phyloP scores from a whole-genome alignment of 2,329 filamentous ascomycete species.

The Gnomoniopsis smithogilvyi region DNA sequence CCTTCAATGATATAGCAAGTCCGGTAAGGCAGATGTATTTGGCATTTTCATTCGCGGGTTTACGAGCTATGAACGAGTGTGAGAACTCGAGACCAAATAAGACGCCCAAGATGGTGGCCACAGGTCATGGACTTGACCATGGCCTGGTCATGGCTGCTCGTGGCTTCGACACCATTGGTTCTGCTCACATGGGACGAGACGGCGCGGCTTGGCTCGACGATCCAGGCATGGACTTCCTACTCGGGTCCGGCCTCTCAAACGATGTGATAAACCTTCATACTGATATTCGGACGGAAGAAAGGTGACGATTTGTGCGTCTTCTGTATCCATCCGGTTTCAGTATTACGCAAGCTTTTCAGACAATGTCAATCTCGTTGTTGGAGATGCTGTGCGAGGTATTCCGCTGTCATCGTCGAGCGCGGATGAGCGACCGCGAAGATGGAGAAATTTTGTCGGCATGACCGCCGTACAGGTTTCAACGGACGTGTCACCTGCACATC shows the following conservation, averaged over 20 bases:
- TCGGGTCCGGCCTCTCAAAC: constrained; percentile 1
- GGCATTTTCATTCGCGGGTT: constrained; percentile 1
- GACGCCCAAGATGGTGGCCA: neutral
- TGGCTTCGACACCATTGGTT: constrained; percentile 3
- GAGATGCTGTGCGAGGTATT: constrained; percentile 7
- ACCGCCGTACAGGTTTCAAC: constrained; percentile 7
- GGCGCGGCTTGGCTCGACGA: constrained; percentile 5
- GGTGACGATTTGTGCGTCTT: neutral
- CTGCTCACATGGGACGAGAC: constrained; percentile 1
- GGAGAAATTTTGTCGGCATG: neutral
- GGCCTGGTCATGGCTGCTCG: neutral
- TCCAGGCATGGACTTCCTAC: neutral
- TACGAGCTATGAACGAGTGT: constrained; percentile 2
- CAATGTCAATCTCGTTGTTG: neutral
- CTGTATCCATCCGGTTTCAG: constrained; percentile 13
- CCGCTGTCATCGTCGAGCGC: constrained; percentile 2
- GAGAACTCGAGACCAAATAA: constrained; percentile 8
- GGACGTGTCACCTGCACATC: constrained; percentile 2
- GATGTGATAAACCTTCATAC: constrained; percentile 8
- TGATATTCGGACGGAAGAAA: constrained; percentile 3
- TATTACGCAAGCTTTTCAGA: neutral
- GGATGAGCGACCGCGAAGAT: neutral
- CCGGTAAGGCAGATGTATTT: neutral
- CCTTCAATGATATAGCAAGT: neutral
- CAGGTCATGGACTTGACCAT: neutral